These are phyloP conservation scores for Bifiguratus adelaidae DNA, from an alignment of 192 early-diverging fungal genomes.

Conservation along the genomic window DNA sequence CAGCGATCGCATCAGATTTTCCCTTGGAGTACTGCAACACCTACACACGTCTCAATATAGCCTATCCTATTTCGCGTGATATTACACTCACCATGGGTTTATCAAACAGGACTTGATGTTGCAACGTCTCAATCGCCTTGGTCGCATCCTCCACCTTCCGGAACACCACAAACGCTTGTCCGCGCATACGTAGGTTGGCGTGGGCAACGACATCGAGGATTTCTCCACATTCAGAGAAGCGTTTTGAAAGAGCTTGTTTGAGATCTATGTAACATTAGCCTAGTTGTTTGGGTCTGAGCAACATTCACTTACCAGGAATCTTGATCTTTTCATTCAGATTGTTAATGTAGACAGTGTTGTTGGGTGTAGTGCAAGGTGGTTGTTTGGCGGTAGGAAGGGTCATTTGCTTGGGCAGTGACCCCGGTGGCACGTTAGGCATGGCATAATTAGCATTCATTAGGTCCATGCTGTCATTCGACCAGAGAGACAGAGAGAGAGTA, in stretches of 20 bases:
- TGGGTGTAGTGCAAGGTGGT: constrained; percentile 47
- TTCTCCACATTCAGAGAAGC: constrained; percentile 80
- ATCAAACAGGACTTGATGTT: constrained; percentile 73
- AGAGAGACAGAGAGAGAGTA: too few species aligned
- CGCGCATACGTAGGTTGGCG: constrained; percentile 71
- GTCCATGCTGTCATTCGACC: too few species aligned
- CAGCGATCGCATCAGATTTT: constrained; percentile 52
- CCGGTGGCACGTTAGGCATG: too few species aligned
- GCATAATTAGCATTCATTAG: too few species aligned
- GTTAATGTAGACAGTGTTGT: constrained; percentile 68
- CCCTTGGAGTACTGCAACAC: constrained; percentile 41
- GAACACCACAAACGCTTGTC: constrained; percentile 92
- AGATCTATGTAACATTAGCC: constrained; percentile 35
- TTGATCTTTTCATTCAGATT: constrained; percentile 73
- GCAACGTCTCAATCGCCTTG: constrained; percentile 71
- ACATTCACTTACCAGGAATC: constrained; percentile 31
- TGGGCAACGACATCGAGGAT: constrained; percentile 76
- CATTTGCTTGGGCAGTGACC: too few species aligned
- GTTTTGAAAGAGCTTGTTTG: constrained; percentile 54
- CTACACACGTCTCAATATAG: constrained; percentile 7
- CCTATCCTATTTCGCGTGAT: neutral
- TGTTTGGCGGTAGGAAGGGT: constrained; percentile 37
- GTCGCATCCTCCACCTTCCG: constrained; percentile 56
- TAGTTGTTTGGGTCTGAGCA: neutral
- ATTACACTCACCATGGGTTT: constrained; percentile 62